A percentile compares a stretch with the other conserved stretches of the same genome.
Conservation (phyloP, 2,329 filamentous ascomycete species). For the Paraphoma sp. region DNA sequence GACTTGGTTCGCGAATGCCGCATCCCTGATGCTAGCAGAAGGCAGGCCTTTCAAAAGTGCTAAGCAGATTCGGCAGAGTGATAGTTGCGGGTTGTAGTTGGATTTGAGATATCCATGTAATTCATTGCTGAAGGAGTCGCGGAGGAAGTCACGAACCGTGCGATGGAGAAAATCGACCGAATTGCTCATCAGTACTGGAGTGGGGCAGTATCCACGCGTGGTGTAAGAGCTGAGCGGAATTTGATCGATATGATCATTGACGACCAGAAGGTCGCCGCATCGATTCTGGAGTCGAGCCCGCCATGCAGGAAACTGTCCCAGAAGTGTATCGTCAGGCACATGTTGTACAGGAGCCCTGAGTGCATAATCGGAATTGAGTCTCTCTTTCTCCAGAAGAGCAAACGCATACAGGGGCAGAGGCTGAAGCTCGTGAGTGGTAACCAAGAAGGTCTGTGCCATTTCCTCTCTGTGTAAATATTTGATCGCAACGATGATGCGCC, state of each 20-base stretch:
- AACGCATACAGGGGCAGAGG: conserved; percentile 16
- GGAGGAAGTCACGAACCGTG: conserved; percentile 21
- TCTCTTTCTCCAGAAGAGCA: conserved; percentile 9
- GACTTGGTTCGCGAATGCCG: neutral
- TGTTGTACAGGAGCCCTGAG: neutral
- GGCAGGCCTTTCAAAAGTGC: conserved; percentile 9
- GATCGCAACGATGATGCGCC: conserved; percentile 14
- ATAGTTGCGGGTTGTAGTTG: conserved; percentile 6
- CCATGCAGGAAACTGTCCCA: neutral
- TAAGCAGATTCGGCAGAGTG: conserved; percentile 10
- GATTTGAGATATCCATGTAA: conserved; percentile 1
- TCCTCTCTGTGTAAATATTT: conserved; percentile 10
- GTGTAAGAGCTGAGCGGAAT: too few species aligned
- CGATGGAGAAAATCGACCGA: conserved; percentile 19
- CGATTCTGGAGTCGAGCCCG: conserved; percentile 16
- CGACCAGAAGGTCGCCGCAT: conserved; percentile 24
- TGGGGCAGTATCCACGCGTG: too few species aligned
- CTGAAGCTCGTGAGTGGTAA: conserved; percentile 3
- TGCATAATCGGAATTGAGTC: conserved; percentile 3
- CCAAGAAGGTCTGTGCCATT: conserved; percentile 19
- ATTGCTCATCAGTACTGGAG: conserved; percentile 7
- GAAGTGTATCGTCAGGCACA: neutral
- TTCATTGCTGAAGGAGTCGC: conserved; percentile 8
- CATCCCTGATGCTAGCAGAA: neutral
- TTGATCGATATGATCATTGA: too few species aligned